Evolutionary conservation across 208 protist genomes (phyloP), one percentile per base, ranked within the genome.

Genomic region (Acanthamoeba healyi): DNA sequence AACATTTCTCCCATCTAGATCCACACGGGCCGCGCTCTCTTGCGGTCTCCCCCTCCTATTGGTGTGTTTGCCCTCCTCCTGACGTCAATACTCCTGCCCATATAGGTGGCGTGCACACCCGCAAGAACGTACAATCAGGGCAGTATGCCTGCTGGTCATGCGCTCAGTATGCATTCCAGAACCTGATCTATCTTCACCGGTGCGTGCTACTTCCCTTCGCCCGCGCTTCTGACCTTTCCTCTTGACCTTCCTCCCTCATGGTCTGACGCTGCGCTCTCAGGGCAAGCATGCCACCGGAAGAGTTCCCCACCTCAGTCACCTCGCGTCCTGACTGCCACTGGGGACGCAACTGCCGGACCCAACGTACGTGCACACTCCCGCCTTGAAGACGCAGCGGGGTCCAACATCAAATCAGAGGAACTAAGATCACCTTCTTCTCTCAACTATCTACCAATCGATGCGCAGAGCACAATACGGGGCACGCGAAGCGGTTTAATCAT

Each of bases 291-390:
- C 29, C 42, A 9, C 32, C 46, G 26, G 84, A 56, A n/a, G 84
- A 91, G 1, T n/a, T 91, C 1, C 84, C 84, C 40, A 42, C 29
- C 26, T 58, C 42, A n/a, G 84, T 67, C 54, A 91, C 42, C 2
- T 58, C 51, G 19, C 46, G 84, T 2, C 84, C 84, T 26, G 84
- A 91, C 51, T 91, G 84, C 40, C 84, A 91, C 84, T 91, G 84
- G 84, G 84, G 84, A 6, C 46, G 40, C 14, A 91, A 91, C 84
- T 91, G 84, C 51, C 84, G 84, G 12, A 91, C 84, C 17, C 84
- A 91, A 26, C 46, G 84, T 91, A 91, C 29, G 14, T 46, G 5
- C 72, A 7, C 29, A 12, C 72, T 36, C 19, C 40, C 61, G 24
- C 14, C 32, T 34, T 70, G 24, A n/a, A n/a, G n/a, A n/a, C n/a